Evolutionary conservation across 2,329 filamentous ascomycete genomes (phyloP).

Genomic region (Ophiosphaerella narmari): DNA sequence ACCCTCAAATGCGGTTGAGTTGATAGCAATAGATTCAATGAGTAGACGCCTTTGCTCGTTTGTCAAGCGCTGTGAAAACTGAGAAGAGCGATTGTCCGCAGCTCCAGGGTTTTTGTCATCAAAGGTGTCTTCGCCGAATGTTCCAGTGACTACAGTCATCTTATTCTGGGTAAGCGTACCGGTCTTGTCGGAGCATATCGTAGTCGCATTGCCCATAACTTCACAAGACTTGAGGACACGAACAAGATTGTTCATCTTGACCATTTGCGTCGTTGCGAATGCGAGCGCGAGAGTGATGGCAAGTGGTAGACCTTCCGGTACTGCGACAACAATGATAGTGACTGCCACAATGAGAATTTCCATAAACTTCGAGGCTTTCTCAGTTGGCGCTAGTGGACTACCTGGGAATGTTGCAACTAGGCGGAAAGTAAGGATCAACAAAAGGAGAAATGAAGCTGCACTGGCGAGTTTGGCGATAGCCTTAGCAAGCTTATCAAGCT

Average conservation of each 20-base stretch:
- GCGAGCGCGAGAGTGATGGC: constrained; percentile 70
- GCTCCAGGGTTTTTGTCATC: constrained; percentile 59
- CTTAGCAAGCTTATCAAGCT: constrained; percentile 75
- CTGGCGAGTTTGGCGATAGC: constrained; percentile 80
- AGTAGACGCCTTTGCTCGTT: constrained; percentile 50
- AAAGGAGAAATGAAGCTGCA: constrained; percentile 75
- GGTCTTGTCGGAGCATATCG: constrained; percentile 46
- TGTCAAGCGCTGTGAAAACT: constrained; percentile 50
- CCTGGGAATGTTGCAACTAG: constrained; percentile 42
- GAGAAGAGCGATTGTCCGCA: constrained; percentile 44
- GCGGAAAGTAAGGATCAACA: constrained; percentile 53
- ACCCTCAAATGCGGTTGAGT: constrained; percentile 49
- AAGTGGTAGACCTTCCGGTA: constrained; percentile 68
- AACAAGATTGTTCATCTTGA: constrained; percentile 44
- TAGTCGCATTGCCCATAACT: constrained; percentile 43
- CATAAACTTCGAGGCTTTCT: constrained; percentile 74
- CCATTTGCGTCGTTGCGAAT: constrained; percentile 64
- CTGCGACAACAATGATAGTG: constrained; percentile 70
- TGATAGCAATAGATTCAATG: constrained; percentile 57
- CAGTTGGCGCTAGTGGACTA: constrained; percentile 60
- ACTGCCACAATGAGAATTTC: constrained; percentile 69
- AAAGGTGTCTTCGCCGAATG: constrained; percentile 59
- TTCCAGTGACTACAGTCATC: constrained; percentile 68
- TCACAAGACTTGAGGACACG: constrained; percentile 43
- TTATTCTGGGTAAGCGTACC: constrained; percentile 47